Base-by-base conservation (phyloP, 2,329 filamentous ascomycete genomes). In the Alternaria incomplexa region DNA sequence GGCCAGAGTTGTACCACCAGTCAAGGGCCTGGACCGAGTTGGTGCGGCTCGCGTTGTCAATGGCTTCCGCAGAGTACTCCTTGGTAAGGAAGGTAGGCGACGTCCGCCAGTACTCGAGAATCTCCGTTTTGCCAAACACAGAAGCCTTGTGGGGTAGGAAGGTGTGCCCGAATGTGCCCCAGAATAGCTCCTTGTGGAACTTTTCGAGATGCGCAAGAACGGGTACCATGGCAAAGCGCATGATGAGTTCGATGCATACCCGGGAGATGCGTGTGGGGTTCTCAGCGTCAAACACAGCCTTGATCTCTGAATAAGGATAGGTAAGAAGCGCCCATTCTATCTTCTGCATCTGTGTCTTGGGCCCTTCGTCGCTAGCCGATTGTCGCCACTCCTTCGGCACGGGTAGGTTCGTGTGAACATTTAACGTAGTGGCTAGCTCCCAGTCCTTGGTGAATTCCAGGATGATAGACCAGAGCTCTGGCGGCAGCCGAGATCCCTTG, bases 71-170 rank as follows among this genome's bases (percentile, higher is more conserved):
- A 55, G 91, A 91, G 78, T 97, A 97, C 74, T 96, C 92, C 75
- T 95, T 94, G 64, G 91, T 92, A 3, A 93, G 85, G 66, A 97
- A 95, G 12, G 90, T 92, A 0, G 90, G 89, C 13, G 92, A 94
- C 30, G 91, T 91, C 54, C 90, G 89, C 95, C 95, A 98, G 88
- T 94, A 97, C 66, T 96, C 92, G 9, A 98, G 84, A 30, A 98
- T 91, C 63, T 93, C 91, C 1, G 89, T 89, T 55, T 92, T 90
- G 50, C 92, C 93, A 76, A 96, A 97, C 66, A 94, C 91, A 2
- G 93, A 97, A 0, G 93, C 93, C 76, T 96, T 96, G 69, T 93
- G 94, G 0, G 94, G 93, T 3, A 97, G 86, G 47, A 93, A 90
- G 46, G 92, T 92, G 56, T 89, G 85, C 48, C 92, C 92, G 75